A percentile compares a stretch with the other conserved stretches of the same genome.
Evolutionary conservation across 192 early-diverging fungal species (phyloP).

Genomic region (Paraglomus occultum): DNA sequence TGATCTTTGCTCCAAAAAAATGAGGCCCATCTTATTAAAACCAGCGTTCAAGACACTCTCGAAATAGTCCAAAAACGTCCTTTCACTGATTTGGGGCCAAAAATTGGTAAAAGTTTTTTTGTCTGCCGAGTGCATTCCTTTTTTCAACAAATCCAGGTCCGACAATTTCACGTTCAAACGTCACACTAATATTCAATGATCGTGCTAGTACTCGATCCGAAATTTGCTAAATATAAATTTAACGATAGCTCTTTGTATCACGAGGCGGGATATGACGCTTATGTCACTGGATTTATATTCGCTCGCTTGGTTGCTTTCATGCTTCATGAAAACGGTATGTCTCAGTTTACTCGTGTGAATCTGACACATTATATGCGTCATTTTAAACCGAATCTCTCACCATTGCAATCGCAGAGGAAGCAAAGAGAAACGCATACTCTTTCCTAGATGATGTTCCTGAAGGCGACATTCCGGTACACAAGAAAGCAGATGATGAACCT

Average conservation of each 20-base stretch:
- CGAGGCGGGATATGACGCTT: slow-evolving; percentile 93
- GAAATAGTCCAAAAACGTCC: slow-evolving; percentile 37
- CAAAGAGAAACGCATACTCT: background rate
- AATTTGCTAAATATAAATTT: slow-evolving; percentile 46
- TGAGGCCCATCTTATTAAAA: slow-evolving; percentile 35
- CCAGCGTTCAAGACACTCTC: slow-evolving; percentile 45
- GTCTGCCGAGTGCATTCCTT: background rate
- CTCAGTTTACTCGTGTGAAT: background rate
- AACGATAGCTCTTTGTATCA: slow-evolving; percentile 56
- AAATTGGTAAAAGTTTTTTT: slow-evolving; percentile 46
- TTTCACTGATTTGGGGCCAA: slow-evolving; percentile 44
- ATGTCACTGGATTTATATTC: slow-evolving; percentile 81
- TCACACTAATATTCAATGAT: background rate
- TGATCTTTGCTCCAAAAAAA: slow-evolving; percentile 25
- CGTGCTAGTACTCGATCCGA: slow-evolving; percentile 45
- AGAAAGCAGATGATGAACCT: background rate
- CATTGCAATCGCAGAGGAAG: background rate
- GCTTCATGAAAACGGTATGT: slow-evolving; percentile 38
- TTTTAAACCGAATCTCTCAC: too few relatives aligned
- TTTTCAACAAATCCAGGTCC: too few relatives aligned
- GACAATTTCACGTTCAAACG: background rate
- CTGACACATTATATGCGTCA: background rate
- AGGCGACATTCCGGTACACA: background rate
- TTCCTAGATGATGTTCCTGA: background rate
- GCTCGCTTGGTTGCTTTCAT: slow-evolving; percentile 60